phyloP scores from a whole-genome alignment of 2,329 filamentous ascomycete species.

The Knufia fluminis region DNA sequence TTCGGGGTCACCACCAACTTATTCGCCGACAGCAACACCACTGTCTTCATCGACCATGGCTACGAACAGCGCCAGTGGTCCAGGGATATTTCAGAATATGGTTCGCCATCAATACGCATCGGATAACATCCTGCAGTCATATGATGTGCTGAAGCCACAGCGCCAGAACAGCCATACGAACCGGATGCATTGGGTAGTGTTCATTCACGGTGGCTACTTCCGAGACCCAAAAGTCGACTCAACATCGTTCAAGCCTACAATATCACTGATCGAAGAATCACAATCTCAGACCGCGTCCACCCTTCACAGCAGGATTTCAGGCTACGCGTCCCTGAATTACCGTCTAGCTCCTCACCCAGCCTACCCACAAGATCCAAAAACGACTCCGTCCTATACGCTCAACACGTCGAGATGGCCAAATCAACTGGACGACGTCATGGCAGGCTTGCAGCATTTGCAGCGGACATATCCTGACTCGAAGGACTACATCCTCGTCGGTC shows the following conservation, averaged over 20 bases:
- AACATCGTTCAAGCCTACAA: constrained; percentile 29
- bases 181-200: constrained; percentile 23
- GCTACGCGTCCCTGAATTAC: constrained; percentile 39
- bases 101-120: constrained; percentile 16
- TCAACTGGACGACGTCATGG: constrained; percentile 35
- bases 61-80: not conserved
- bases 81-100: not conserved
- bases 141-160: constrained; percentile 18
- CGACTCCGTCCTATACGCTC: constrained; percentile 24
- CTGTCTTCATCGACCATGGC: constrained; percentile 2
- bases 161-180: not conserved
- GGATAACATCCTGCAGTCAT: constrained; percentile 22
- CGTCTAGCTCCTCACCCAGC: constrained; percentile 35
- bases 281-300: not conserved
- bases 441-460: constrained; percentile 34
- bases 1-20: not conserved
- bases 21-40: not conserved
- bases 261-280: constrained; percentile 25
- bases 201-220: constrained; percentile 43
- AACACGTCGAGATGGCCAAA: constrained; percentile 36
- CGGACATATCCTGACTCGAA: constrained; percentile 29
- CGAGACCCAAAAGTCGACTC: constrained; percentile 36
- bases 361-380: constrained; percentile 29
- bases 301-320: constrained; percentile 24
- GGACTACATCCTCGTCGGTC: constrained; percentile 36